These are phyloP conservation scores for Lentinus brumalis DNA, from an alignment of 768 basidiomycete genomes.

Conservation along the genomic window DNA sequence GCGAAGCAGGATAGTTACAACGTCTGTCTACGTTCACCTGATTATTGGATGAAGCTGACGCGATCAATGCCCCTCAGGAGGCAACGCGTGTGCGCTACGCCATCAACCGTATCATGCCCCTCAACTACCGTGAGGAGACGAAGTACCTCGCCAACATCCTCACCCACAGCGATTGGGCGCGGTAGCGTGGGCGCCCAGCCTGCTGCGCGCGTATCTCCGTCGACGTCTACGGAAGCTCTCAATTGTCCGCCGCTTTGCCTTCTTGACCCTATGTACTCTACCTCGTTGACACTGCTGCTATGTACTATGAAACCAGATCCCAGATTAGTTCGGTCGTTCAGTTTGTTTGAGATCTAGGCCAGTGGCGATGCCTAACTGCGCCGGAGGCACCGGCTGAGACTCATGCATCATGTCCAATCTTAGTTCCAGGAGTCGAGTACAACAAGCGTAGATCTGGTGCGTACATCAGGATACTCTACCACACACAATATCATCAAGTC, in stretches of 20 bases:
- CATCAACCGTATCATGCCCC: slow-evolving; percentile 61
- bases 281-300: neutral
- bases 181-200: slow-evolving; percentile 19
- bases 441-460: neutral
- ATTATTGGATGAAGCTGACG: neutral
- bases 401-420: too few species aligned
- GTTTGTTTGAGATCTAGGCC: too few species aligned
- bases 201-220: too few species aligned
- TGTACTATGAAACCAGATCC: too few species aligned
- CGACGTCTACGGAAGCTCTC: too few species aligned
- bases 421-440: too few species aligned
- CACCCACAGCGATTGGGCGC: slow-evolving; percentile 55
- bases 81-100: slow-evolving; percentile 80
- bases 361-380: too few species aligned
- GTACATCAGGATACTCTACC: neutral
- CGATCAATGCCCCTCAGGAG: slow-evolving; percentile 52
- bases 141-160: slow-evolving; percentile 60
- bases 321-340: neutral
- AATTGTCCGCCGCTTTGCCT: too few species aligned
- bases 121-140: slow-evolving; percentile 75
- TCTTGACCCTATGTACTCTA: neutral
- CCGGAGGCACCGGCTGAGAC: too few species aligned
- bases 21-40: slow-evolving; percentile 44
- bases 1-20: slow-evolving; percentile 88
- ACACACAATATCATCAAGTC: neutral